Evolutionary conservation across 2,329 filamentous ascomycete species (phyloP), one percentile per base, ranked within the genome.

Genomic region (Talaromyces piceae): DNA sequence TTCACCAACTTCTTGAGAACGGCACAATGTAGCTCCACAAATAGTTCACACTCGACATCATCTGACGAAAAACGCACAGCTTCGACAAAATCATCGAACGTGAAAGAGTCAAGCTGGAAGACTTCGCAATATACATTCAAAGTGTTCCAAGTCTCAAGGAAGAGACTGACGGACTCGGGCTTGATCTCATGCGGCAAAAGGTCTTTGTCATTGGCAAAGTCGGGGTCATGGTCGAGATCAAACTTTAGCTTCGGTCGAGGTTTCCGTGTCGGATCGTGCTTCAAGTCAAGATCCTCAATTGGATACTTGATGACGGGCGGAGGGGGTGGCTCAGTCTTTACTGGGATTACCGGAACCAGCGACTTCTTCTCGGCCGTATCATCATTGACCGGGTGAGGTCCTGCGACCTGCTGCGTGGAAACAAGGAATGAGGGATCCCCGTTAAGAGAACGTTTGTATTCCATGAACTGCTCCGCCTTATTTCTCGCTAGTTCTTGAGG

Each of bases 111-210:
- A 23, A 98, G 77, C 62, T 88, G 82, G 64, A 95, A 95, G 16
- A 96, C 86, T 62, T 95, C 89, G 63, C 90, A 95, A 65, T 96
- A 96, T n/a, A 98, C 91, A 62, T 96, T 98, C 28, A 98, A 77
- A 0, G 91, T 96, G 61, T 96, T 90, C 93, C 93, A 98, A 0
- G 88, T 88, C 69, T 96, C 91, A 22, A 98, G 72, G 13, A 97
- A 73, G 2, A 83, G 79, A 0, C 91, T 90, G n/a, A 96, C 81
- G 3, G 89, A 91, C 60, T 86, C 83, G 82, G 91, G 93, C 18
- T 84, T 73, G 49, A 97, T 82, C 33, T 64, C 59, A 50, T 63
- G 61, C n/a, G 61, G 62, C 58, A 73, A 70, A 13, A 74, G 66
- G n/a, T 72, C 66, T 50, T 68, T 70, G 37, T 73, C 70, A 16